phyloP scores from a whole-genome alignment of 805 yeast genomes.

The Grigorovia jiainica region DNA sequence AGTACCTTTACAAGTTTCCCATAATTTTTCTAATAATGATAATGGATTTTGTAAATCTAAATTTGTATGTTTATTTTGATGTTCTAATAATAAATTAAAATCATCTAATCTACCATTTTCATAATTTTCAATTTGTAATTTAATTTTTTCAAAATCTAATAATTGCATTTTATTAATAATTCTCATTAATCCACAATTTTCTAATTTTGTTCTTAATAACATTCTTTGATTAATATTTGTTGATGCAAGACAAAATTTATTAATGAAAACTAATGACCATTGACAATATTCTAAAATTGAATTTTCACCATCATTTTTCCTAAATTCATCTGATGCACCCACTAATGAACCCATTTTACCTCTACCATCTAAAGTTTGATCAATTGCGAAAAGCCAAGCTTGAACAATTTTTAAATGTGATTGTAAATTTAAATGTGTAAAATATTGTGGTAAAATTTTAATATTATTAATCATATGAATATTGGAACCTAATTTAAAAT shows the following conservation, averaged over 20 bases:
- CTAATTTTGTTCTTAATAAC: slow-evolving; percentile 24
- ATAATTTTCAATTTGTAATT: slow-evolving; percentile 59
- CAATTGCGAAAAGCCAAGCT: slow-evolving; percentile 62
- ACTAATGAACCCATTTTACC: slow-evolving; percentile 88
- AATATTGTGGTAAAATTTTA: slow-evolving; percentile 14
- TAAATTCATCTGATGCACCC: slow-evolving; percentile 82
- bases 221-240: slow-evolving; percentile 25
- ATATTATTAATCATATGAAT: slow-evolving; percentile 17
- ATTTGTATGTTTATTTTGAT: slow-evolving; percentile 10
- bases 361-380: slow-evolving; percentile 65
- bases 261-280: slow-evolving; percentile 25
- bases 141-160: slow-evolving; percentile 53
- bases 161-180: slow-evolving; percentile 38
- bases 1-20: slow-evolving; percentile 42
- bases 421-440: slow-evolving; percentile 11
- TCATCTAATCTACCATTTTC: slow-evolving; percentile 34
- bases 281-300: slow-evolving; percentile 29
- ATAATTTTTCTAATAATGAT: slow-evolving; percentile 48
- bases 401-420: slow-evolving; percentile 37
- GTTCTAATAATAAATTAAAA: slow-evolving; percentile 21
- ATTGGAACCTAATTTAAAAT: slow-evolving; percentile 22
- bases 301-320: slow-evolving; percentile 34
- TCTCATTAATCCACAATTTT: slow-evolving; percentile 24
- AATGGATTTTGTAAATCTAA: slow-evolving; percentile 52
- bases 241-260: slow-evolving; percentile 23